Evolutionary conservation across 164 flowering plant genomes (phyloP).

Genomic region (Nelumbo lutea): DNA sequence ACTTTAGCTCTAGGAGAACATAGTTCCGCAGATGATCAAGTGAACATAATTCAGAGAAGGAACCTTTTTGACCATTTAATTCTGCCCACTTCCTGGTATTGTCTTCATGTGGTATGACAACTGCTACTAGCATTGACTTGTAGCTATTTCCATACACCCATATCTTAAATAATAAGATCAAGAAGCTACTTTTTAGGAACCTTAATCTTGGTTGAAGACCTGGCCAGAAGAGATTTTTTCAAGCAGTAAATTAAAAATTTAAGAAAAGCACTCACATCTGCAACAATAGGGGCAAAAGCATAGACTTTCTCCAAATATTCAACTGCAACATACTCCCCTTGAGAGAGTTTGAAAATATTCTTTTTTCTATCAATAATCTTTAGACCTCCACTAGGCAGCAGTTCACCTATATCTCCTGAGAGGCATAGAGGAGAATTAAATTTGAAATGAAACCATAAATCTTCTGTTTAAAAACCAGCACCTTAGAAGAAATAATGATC

Average conservation of each 20-base stretch:
- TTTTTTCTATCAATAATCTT: constrained; percentile 91
- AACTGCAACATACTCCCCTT: constrained; percentile 94
- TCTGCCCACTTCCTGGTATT: constrained; percentile 65
- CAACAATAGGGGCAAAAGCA: constrained; percentile 53
- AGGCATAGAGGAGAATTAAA: neutral
- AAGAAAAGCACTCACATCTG: constrained; percentile 58
- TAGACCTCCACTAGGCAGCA: constrained; percentile 71
- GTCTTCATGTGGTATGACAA: constrained; percentile 65
- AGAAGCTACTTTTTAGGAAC: constrained; percentile 4
- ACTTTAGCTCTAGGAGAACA: constrained; percentile 61
- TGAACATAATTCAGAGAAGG: constrained; percentile 52
- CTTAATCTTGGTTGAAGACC: neutral
- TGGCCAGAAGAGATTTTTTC: neutral
- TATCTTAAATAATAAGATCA: constrained; percentile 36
- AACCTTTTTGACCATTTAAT: constrained; percentile 43
- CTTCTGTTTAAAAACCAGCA: no score
- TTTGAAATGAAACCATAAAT: no score
- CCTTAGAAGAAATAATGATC: neutral
- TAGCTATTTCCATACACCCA: constrained; percentile 95
- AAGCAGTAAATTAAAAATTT: neutral
- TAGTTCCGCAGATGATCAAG: constrained; percentile 45
- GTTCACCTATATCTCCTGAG: constrained; percentile 92
- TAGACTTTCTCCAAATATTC: constrained; percentile 85
- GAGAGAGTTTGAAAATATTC: constrained; percentile 90
- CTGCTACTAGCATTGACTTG: constrained; percentile 79